Base-by-base conservation (phyloP, 2,329 filamentous ascomycete species). In the Thielaviopsis cerberus region DNA sequence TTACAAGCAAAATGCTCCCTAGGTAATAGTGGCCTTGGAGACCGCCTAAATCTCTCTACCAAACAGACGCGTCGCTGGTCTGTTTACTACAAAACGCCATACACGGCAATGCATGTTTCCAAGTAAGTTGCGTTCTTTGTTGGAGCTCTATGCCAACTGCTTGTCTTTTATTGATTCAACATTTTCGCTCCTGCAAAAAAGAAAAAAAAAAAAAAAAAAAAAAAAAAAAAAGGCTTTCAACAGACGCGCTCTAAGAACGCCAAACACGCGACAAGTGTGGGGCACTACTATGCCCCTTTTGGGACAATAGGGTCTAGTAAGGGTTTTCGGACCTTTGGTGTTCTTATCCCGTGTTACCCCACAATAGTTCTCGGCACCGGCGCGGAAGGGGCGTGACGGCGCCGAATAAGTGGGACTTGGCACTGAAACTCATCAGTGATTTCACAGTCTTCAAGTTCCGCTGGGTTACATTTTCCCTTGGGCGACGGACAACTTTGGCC, bases 201-300 rank as follows among this genome's bases (percentile, higher is more conserved):
- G 30, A 41, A 41, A 4, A n/a, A 41, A n/a, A 41, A 41, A 41
- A 30, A 5, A 5, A 30, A 30, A 30, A 11, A 30, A 6, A 11
- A 30, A 41, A 41, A 41, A 41, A 41, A 41, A n/a, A 41, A 13
- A 41, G 34, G 2, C 34, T 13, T 41, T 17, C 8, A 41, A 17
- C 15, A n/a, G 15, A 41, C 34, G 34, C 34, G 34, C 15, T n/a
- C 34, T 17, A 41, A 41, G 34, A 41, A 6, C 5, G 6, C 34
- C 15, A 13, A 13, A n/a, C 15, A 20, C 54, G 54, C 55, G 45
- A 51, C 23, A 52, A 41, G n/a, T 13, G 55, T 37, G 55, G 55
- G 45, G 48, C 22, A 25, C 48, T 50, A 57, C 55, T 57, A 57
- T 57, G 55, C 45, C 55, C 55, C 52, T 24, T 57, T 57, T 57